These are phyloP conservation scores for Verticillium isaacii DNA, from an alignment of 2,329 filamentous ascomycete species.

Conservation along the genomic window DNA sequence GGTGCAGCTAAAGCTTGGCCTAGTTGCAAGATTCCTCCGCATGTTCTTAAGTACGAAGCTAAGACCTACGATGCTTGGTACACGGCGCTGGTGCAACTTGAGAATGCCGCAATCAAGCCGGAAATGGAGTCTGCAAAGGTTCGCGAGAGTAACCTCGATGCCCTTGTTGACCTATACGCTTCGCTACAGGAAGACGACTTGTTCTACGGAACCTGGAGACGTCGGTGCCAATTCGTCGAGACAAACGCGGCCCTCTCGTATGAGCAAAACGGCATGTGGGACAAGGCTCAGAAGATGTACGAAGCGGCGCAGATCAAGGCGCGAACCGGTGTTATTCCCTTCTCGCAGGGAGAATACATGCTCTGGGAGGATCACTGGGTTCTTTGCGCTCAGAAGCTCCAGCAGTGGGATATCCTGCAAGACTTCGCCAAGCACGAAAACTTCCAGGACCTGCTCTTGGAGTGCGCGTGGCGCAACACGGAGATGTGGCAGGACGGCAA, in stretches of 20 bases:
- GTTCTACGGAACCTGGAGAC: conserved; percentile 95
- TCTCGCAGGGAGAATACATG: conserved; percentile 96
- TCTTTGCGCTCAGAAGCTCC: conserved; percentile 92
- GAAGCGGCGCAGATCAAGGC: conserved; percentile 97
- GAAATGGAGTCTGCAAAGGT: conserved; percentile 79
- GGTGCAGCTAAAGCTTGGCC: conserved; percentile 81
- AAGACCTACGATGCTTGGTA: conserved; percentile 98
- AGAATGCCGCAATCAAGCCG: conserved; percentile 81
- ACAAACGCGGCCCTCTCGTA: conserved; percentile 96
- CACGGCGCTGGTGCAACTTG: conserved; percentile 83
- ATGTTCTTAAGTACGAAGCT: conserved; percentile 92
- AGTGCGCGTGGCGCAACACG: conserved; percentile 92
- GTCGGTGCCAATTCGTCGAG: conserved; percentile 93
- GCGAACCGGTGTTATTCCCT: conserved; percentile 89
- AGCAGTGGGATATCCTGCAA: conserved; percentile 97
- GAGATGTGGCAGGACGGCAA: conserved; percentile 90
- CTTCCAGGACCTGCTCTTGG: conserved; percentile 89
- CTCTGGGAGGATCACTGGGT: conserved; percentile 99
- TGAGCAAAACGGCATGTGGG: conserved; percentile 99
- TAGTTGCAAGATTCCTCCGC: conserved; percentile 86
- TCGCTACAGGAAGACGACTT: conserved; percentile 91
- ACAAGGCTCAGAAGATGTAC: conserved; percentile 96
- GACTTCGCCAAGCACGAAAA: conserved; percentile 99
- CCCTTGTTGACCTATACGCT: conserved; percentile 88
- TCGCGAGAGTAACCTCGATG: conserved; percentile 91